A percentile compares a stretch with the other conserved stretches of the same genome.
Conservation (phyloP, 2,329 filamentous ascomycete species). For the Pseudocercospora fuligena region DNA sequence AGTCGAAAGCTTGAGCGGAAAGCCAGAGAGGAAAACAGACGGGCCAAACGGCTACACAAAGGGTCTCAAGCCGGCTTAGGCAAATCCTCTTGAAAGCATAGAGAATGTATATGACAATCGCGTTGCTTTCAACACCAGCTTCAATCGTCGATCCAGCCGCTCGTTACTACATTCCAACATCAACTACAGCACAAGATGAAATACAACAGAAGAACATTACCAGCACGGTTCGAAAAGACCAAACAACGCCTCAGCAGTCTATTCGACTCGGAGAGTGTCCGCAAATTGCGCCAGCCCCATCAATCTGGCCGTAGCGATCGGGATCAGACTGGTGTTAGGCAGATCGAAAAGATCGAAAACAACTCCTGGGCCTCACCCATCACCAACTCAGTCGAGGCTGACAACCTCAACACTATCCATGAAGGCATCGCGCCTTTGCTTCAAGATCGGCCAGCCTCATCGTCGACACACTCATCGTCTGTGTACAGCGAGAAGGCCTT, state of each 20-base stretch:
- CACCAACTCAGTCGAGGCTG: background rate
- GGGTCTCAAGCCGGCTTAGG: background rate
- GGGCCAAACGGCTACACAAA: background rate
- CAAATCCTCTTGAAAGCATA: background rate
- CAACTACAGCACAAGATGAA: slow-evolving; percentile 3
- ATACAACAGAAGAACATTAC: slow-evolving; percentile 4
- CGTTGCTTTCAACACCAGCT: slow-evolving; percentile 5
- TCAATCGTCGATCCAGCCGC: slow-evolving; percentile 2
- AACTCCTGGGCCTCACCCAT: background rate
- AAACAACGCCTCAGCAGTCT: slow-evolving; percentile 5
- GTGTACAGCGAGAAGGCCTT: slow-evolving; percentile 2
- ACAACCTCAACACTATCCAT: background rate
- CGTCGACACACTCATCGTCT: background rate
- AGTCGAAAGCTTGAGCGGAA: slow-evolving; percentile 4
- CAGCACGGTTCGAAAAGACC: slow-evolving; percentile 4
- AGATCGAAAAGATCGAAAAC: slow-evolving; percentile 12
- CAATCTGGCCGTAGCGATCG: slow-evolving; percentile 4
- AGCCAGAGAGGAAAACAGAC: background rate
- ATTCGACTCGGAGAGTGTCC: background rate
- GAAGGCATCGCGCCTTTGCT: slow-evolving; percentile 1
- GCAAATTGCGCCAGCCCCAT: slow-evolving; percentile 8
- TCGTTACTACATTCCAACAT: background rate
- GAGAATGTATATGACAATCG: slow-evolving; percentile 10
- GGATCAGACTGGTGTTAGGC: slow-evolving; percentile 2
- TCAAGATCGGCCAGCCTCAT: slow-evolving; percentile 1